Conservation (phyloP, 2,329 filamentous ascomycete genomes). For the Fusarium guadeloupense region DNA sequence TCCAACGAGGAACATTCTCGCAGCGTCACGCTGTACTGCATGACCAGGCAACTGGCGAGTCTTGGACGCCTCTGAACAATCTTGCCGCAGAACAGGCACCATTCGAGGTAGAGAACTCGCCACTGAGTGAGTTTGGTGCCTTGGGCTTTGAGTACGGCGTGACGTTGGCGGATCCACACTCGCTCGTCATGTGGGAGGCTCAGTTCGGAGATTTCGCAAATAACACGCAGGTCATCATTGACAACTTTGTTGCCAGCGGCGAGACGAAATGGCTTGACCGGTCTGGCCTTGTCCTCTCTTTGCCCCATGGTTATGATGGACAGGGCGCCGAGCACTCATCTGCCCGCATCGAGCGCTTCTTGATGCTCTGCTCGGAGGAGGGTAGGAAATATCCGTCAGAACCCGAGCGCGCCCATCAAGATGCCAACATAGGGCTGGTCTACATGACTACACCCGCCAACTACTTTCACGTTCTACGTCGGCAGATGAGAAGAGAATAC, state of each 20-base stretch:
- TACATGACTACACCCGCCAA: slow-evolving; percentile 95
- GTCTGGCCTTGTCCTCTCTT: slow-evolving; percentile 91
- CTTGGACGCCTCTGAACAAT: slow-evolving; percentile 90
- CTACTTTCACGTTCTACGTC: slow-evolving; percentile 91
- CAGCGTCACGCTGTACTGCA: slow-evolving; percentile 96
- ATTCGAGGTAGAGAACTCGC: slow-evolving; percentile 98
- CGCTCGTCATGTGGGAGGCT: slow-evolving; percentile 98
- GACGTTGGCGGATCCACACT: slow-evolving; percentile 93
- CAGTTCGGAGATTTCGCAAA: slow-evolving; percentile 99
- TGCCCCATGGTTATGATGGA: slow-evolving; percentile 97
- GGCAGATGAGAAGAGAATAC: slow-evolving; percentile 98
- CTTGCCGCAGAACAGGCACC: slow-evolving; percentile 88
- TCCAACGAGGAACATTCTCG: slow-evolving; percentile 98
- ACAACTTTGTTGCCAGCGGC: slow-evolving; percentile 96
- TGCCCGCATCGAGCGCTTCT: slow-evolving; percentile 92
- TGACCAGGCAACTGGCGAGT: slow-evolving; percentile 90
- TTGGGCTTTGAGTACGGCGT: slow-evolving; percentile 99
- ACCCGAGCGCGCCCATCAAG: slow-evolving; percentile 88
- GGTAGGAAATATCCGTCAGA: slow-evolving; percentile 81
- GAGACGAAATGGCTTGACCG: slow-evolving; percentile 99
- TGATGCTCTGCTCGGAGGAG: slow-evolving; percentile 97
- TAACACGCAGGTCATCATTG: slow-evolving; percentile 97
- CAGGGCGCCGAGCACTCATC: slow-evolving; percentile 98
- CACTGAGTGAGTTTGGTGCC: slow-evolving; percentile 72
- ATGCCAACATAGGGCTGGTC: slow-evolving; percentile 98